Evolutionary conservation across 805 yeast species (phyloP), one percentile per base, ranked within the genome.

Genomic region (Soucietia sequanensis): DNA sequence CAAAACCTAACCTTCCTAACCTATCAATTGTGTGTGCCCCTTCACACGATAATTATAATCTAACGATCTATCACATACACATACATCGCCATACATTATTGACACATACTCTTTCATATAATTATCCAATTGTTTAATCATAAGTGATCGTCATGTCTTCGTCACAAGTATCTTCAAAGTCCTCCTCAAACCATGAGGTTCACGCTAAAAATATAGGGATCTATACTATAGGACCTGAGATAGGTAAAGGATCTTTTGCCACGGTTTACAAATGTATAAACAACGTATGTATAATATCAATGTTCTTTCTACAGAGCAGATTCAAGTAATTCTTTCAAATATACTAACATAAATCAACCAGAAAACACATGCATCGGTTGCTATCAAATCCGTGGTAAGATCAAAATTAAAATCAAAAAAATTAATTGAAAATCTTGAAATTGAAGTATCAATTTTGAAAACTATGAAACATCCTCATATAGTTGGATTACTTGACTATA

Each of bases 241-340:
- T 93, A 35, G 99, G 99, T 16, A 80, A 85, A 50, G 99, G 99
- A 22, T 85, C 95, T 6, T 93, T 93, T 67, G 99, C 99, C 49
- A 84, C 82, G 42, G 99, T 93, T 17, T 91, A 85, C 68, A 89
- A 87, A 61, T 96, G 96, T 34, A 70, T 74, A 38, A 70, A 81
- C 49, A 58, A 65, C 29, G 4, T 21, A 21, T 21, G 23, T 21
- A 54, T 54, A n/a, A n/a, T n/a, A n/a, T n/a, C n/a, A n/a, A n/a
- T n/a, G n/a, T n/a, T n/a, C n/a, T n/a, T n/a, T n/a, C n/a, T n/a
- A n/a, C n/a, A n/a, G n/a, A n/a, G n/a, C n/a, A n/a, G n/a, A n/a
- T n/a, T n/a, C n/a, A n/a, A n/a, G n/a, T n/a, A n/a, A n/a, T n/a
- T n/a, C n/a, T n/a, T n/a, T n/a, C n/a, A n/a, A n/a, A n/a, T 5